A percentile compares a stretch with the other conserved stretches of the same genome.
Evolutionary conservation across 2,329 filamentous ascomycete species (phyloP).

Genomic region (Cryphonectria naterciae): DNA sequence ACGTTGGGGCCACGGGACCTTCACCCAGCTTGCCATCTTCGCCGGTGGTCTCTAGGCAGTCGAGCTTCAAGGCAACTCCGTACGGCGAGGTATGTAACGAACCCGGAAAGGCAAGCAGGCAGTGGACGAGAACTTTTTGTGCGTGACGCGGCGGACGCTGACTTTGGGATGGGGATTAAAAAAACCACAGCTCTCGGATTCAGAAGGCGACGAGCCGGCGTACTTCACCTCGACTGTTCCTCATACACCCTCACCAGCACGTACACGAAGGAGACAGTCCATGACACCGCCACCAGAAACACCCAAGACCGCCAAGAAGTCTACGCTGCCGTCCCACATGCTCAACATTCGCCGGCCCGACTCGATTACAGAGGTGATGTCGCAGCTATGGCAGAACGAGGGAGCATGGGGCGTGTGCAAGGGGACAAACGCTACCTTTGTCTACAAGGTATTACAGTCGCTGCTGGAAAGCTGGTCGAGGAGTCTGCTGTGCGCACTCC

Average conservation of each 20-base stretch:
- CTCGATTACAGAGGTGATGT: constrained; percentile 83
- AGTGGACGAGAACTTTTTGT: not conserved
- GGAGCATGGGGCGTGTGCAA: constrained; percentile 95
- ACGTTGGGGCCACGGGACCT: constrained; percentile 43
- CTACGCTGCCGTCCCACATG: constrained; percentile 55
- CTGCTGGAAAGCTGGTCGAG: constrained; percentile 91
- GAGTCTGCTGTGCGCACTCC: constrained; percentile 84
- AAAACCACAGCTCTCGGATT: constrained; percentile 55
- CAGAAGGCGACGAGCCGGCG: constrained; percentile 75
- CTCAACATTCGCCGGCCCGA: constrained; percentile 75
- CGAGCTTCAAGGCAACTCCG: constrained; percentile 31
- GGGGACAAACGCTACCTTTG: constrained; percentile 86
- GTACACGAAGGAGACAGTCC: constrained; percentile 40
- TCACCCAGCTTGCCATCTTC: constrained; percentile 29
- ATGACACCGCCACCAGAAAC: constrained; percentile 39
- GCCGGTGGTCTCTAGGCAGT: constrained; percentile 23
- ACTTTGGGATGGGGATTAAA: not conserved
- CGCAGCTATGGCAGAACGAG: constrained; percentile 86
- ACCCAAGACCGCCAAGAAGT: constrained; percentile 42
- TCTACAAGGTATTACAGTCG: constrained; percentile 85
- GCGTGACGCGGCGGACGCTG: not conserved
- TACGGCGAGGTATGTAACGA: constrained; percentile 35
- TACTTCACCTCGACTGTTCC: constrained; percentile 77
- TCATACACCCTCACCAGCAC: constrained; percentile 56
- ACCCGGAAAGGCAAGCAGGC: not conserved